A percentile compares a stretch with the other conserved stretches of the same genome.
Evolutionary conservation across 2,329 filamentous ascomycete genomes (phyloP).

Genomic region (Colletotrichum sp.): DNA sequence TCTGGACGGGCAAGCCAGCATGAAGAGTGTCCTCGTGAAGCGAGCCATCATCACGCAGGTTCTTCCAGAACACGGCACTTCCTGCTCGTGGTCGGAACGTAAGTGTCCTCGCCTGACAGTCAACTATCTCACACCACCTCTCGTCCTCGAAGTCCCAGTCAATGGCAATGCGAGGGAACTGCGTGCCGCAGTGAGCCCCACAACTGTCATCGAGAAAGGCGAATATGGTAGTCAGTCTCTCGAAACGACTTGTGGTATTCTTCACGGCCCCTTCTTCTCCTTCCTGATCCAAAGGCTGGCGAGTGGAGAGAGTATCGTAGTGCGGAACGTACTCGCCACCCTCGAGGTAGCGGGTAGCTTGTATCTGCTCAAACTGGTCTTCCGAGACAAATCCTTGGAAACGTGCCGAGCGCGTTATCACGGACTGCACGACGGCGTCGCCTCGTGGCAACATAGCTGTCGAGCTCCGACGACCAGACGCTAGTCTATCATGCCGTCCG

Average conservation of each 20-base stretch:
- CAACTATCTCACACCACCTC: background rate
- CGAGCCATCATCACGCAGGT: background rate
- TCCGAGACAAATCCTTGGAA: background rate
- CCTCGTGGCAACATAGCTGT: background rate
- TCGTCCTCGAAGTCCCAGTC: background rate
- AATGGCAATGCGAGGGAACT: rapidly evolving
- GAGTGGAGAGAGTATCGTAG: background rate
- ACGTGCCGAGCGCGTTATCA: background rate
- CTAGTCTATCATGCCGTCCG: background rate
- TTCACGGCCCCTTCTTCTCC: background rate
- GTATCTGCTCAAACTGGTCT: background rate
- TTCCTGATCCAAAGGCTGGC: rapidly evolving
- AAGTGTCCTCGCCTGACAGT: background rate
- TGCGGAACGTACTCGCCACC: background rate
- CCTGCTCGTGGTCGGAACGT: background rate
- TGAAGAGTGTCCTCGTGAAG: background rate
- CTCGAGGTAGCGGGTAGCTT: background rate
- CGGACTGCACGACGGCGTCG: background rate
- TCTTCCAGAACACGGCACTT: background rate
- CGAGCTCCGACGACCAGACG: background rate
- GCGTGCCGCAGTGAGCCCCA: background rate
- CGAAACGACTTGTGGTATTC: background rate
- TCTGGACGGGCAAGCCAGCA: background rate
- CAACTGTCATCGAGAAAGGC: background rate
- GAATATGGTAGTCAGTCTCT: background rate